phyloP scores from a whole-genome alignment of 495 filamentous ascomycete species.

The Jackrogersella multiformis region DNA sequence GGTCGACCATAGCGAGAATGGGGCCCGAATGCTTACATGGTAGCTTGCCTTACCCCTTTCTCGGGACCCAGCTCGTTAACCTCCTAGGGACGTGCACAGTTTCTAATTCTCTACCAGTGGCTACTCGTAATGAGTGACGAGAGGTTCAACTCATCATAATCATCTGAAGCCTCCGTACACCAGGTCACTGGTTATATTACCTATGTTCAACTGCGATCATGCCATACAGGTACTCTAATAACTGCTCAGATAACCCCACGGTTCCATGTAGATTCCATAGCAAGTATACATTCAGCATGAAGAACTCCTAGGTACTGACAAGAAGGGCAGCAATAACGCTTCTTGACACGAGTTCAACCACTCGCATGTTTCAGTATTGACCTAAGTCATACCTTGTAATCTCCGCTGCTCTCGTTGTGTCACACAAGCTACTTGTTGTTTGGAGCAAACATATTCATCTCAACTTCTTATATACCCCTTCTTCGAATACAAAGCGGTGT shows the following conservation, averaged over 20 bases:
- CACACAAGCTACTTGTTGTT: constrained; percentile 28
- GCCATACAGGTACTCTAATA: background rate
- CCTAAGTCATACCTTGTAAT: constrained; percentile 40
- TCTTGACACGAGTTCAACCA: constrained; percentile 34
- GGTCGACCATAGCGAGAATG: background rate
- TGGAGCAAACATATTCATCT: constrained; percentile 36
- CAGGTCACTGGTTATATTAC: background rate
- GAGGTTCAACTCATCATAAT: background rate
- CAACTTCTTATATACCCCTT: constrained; percentile 15
- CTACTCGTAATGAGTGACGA: background rate
- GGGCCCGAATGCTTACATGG: background rate
- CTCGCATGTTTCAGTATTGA: constrained; percentile 32
- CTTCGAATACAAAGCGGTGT: constrained; percentile 19
- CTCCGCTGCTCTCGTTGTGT: constrained; percentile 27
- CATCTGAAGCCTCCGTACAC: background rate
- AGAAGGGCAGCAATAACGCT: constrained; percentile 30
- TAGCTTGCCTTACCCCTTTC: background rate
- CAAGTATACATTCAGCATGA: background rate
- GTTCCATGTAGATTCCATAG: constrained; percentile 3
- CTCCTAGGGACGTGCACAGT: background rate
- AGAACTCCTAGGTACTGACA: background rate
- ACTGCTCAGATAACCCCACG: constrained; percentile 7
- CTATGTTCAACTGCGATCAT: background rate
- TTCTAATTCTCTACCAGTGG: background rate
- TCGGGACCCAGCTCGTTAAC: background rate